Evolutionary conservation across 441 rosid genomes (phyloP).

Genomic region (Populus trichocarpa): DNA sequence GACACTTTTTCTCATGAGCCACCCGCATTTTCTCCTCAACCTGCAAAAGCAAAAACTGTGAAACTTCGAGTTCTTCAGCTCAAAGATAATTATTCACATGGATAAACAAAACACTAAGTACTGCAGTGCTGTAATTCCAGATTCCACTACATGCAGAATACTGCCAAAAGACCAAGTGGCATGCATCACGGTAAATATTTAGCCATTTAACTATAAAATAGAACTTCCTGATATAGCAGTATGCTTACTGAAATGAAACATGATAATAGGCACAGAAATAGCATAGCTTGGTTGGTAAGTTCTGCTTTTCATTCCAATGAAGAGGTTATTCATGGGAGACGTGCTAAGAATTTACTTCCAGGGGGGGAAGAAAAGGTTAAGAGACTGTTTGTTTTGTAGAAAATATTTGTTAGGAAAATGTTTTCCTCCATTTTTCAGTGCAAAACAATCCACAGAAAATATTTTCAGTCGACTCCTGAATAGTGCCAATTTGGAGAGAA

Average conservation of each 20-base stretch:
- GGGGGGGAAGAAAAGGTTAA: too few species aligned
- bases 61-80: constrained; percentile 6
- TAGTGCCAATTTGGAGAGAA: too few species aligned
- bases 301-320: not conserved
- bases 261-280: not conserved
- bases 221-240: not conserved
- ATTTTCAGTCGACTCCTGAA: too few species aligned
- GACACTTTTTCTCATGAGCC: constrained; percentile 61
- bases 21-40: constrained; percentile 89
- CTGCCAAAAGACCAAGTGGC: not conserved
- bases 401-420: too few species aligned
- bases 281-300: not conserved
- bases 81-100: not conserved
- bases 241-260: not conserved
- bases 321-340: not conserved
- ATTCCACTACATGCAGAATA: not conserved
- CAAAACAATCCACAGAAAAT: too few species aligned
- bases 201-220: not conserved
- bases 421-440: too few species aligned
- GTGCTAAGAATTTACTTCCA: not conserved
- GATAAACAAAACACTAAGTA: not conserved
- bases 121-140: not conserved
- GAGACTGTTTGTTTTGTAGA: too few species aligned
- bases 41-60: constrained; percentile 32
- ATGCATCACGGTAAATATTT: not conserved